phyloP scores from a whole-genome alignment of 192 early-diverging fungal genomes.

The Entomortierella chlamydospora region DNA sequence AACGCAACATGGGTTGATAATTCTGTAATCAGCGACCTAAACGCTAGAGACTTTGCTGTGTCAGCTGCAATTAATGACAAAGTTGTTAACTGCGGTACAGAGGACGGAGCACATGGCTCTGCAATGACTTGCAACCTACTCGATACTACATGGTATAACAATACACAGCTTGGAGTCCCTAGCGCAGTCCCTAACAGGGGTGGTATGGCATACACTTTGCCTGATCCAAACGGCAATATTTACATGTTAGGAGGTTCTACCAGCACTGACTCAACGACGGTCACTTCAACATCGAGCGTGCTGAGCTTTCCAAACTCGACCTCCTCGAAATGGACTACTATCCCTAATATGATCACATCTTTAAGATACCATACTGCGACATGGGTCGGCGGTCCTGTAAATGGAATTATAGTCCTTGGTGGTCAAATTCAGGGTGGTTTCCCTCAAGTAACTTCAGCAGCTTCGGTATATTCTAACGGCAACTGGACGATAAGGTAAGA shows the following conservation, averaged over 20 bases:
- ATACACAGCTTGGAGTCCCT: neutral
- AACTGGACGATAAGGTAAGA: neutral
- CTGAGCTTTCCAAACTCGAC: neutral
- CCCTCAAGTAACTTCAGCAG: too few species aligned
- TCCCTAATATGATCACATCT: neutral
- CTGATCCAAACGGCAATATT: neutral
- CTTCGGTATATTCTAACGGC: neutral
- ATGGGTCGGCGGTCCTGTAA: constrained; percentile 4
- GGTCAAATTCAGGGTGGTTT: constrained; percentile 4
- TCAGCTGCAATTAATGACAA: neutral
- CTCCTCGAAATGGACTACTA: constrained; percentile 8
- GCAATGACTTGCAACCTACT: constrained; percentile 24
- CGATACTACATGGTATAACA: constrained; percentile 19
- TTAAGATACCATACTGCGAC: constrained; percentile 34
- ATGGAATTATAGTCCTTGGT: constrained; percentile 20
- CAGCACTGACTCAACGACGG: neutral
- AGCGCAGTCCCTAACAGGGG: constrained; percentile 4
- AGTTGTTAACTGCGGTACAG: constrained; percentile 29
- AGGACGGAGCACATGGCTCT: neutral
- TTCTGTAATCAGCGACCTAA: constrained; percentile 3
- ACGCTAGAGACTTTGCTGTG: constrained; percentile 10
- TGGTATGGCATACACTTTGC: constrained; percentile 21
- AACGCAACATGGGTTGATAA: constrained; percentile 11
- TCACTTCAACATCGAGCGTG: neutral
- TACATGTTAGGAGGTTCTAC: constrained; percentile 25